Conservation (phyloP, 1,284 basidiomycete genomes). For the Pulveroboletus sp. region DNA sequence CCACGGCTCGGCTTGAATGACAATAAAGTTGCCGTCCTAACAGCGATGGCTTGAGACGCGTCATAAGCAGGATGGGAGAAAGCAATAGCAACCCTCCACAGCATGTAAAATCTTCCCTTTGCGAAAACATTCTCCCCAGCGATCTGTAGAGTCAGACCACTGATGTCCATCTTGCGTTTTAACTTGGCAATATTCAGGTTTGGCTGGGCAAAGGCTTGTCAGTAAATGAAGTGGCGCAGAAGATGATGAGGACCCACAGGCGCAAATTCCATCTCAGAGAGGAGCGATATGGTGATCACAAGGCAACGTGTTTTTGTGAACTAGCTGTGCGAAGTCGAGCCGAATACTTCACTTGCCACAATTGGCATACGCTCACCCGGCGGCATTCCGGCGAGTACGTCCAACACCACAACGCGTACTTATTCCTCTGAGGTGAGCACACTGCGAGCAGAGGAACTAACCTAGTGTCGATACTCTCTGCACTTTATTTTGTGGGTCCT, state of each 20-base stretch:
- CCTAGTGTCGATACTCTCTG: background rate
- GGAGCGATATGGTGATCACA: background rate
- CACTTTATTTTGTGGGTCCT: constrained; percentile 7
- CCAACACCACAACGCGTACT: too few relatives aligned
- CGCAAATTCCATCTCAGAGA: constrained; percentile 29
- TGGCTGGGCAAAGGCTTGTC: constrained; percentile 15
- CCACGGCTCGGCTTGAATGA: constrained; percentile 43
- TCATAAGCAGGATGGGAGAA: background rate
- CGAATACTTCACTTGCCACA: constrained; percentile 23
- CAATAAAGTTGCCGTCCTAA: constrained; percentile 39
- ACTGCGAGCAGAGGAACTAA: background rate
- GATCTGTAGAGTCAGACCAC: constrained; percentile 26
- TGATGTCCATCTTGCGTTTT: constrained; percentile 31
- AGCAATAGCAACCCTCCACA: constrained; percentile 31
- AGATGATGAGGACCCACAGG: constrained; percentile 31
- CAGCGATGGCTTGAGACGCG: constrained; percentile 10
- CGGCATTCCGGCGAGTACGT: background rate
- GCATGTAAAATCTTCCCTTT: constrained; percentile 28
- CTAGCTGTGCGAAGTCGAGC: constrained; percentile 10
- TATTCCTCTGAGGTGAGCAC: background rate
- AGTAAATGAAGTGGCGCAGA: background rate
- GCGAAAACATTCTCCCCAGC: constrained; percentile 1
- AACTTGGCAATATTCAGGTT: constrained; percentile 24
- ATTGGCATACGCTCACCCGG: constrained; percentile 8
- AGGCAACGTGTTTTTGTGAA: constrained; percentile 26